phyloP scores from a whole-genome alignment of 192 early-diverging fungal genomes.

The Podila epicladia region DNA sequence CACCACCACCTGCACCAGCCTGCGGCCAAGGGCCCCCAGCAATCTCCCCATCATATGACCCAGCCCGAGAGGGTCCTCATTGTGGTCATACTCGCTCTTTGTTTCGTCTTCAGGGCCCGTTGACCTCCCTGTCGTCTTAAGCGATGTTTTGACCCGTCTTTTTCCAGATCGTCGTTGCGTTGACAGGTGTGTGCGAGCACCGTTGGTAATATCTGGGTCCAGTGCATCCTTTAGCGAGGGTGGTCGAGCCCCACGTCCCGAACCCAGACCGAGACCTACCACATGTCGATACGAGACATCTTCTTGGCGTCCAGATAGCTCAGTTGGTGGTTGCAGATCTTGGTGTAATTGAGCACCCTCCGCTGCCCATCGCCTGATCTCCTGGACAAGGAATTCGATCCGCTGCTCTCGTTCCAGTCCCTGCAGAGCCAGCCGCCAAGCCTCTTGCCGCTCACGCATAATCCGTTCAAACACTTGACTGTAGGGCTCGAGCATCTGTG shows the following conservation, averaged over 20 bases:
- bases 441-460: slow-evolving; percentile 14
- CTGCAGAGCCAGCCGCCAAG: slow-evolving; percentile 16
- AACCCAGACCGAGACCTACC: neutral
- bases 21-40: slow-evolving; percentile 15
- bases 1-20: slow-evolving; percentile 14
- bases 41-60: slow-evolving; percentile 24
- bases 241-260: neutral
- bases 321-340: neutral
- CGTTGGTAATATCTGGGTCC: neutral
- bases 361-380: slow-evolving; percentile 27
- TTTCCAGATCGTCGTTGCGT: neutral
- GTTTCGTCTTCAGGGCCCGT: neutral
- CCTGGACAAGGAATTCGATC: slow-evolving; percentile 34
- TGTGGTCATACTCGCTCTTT: neutral
- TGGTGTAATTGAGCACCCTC: neutral
- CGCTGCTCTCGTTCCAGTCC: slow-evolving; percentile 38
- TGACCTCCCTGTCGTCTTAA: neutral
- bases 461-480: slow-evolving; percentile 31
- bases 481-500: slow-evolving; percentile 16
- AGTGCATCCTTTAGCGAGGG: neutral
- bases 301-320: neutral
- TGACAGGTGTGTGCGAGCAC: neutral
- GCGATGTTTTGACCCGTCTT: neutral
- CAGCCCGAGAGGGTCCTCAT: slow-evolving; percentile 24
- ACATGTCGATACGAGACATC: neutral